Conservation (phyloP, 257 asterid species). For the Solanum pinnatisectum region DNA sequence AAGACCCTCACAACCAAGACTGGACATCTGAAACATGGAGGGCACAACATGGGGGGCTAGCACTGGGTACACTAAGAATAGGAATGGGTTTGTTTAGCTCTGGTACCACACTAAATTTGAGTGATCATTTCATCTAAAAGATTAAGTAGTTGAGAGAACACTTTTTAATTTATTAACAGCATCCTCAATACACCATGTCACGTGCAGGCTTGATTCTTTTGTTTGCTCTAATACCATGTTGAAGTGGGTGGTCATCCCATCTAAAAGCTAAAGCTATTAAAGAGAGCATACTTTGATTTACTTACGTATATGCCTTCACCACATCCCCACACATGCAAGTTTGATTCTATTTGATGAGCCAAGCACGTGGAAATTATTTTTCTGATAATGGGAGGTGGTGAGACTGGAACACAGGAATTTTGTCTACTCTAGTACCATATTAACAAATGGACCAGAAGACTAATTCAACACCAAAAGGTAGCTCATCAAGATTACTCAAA, state of each 20-base stretch:
- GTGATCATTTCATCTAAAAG: background rate
- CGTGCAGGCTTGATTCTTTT: background rate
- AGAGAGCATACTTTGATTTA: background rate
- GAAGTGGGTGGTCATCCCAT: background rate
- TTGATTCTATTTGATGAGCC: background rate
- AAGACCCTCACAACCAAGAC: background rate
- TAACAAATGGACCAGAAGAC: background rate
- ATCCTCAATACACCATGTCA: background rate
- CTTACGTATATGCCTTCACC: background rate
- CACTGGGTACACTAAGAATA: background rate
- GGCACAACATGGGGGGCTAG: background rate
- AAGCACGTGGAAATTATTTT: background rate
- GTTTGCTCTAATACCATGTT: background rate
- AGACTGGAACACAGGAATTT: background rate
- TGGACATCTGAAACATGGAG: background rate
- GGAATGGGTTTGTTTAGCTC: background rate
- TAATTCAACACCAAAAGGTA: background rate
- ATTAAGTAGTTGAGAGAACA: background rate
- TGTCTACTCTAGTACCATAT: background rate
- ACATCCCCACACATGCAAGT: background rate
- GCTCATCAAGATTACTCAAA: background rate
- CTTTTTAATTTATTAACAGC: background rate
- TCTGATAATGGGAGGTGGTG: background rate
- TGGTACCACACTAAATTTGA: background rate
- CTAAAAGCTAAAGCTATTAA: background rate